These are phyloP conservation scores for Elongisporangium prolatum DNA, from an alignment of 352 stramenopile species.

Conservation along the genomic window DNA sequence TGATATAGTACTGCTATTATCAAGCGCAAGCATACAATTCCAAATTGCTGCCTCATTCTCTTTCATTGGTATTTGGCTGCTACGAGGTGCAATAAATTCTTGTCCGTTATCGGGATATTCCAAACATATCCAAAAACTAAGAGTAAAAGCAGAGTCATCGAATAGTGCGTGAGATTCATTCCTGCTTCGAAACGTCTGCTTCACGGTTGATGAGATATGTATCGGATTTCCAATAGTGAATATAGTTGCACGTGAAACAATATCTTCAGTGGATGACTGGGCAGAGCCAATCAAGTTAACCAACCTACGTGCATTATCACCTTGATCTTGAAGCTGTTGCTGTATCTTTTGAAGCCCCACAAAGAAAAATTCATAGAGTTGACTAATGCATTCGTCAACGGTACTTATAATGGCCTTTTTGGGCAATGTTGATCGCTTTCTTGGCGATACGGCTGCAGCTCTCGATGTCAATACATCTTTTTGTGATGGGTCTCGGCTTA, in stretches of 20 bases:
- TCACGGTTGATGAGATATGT: slow-evolving; percentile 10
- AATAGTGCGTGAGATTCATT: neutral
- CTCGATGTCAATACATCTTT: slow-evolving; percentile 16
- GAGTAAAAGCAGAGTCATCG: neutral
- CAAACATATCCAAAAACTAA: neutral
- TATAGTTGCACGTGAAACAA: neutral
- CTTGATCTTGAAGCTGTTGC: slow-evolving; percentile 6
- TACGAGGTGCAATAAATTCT: neutral
- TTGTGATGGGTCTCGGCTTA: slow-evolving; percentile 2
- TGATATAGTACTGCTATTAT: neutral
- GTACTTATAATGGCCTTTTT: slow-evolving; percentile 33
- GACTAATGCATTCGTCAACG: slow-evolving; percentile 34
- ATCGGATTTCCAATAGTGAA: slow-evolving; percentile 18
- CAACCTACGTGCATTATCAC: neutral
- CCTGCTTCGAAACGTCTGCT: neutral
- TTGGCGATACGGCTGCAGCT: slow-evolving; percentile 27
- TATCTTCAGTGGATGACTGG: neutral
- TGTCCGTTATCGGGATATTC: neutral
- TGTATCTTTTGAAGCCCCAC: slow-evolving; percentile 19
- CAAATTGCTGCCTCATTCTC: neutral
- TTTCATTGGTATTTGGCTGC: neutral
- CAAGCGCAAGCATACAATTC: neutral
- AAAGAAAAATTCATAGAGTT: slow-evolving; percentile 34
- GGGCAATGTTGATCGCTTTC: slow-evolving; percentile 40
- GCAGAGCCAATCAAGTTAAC: neutral